These are phyloP conservation scores for Aspergillus sclerotialis DNA, from an alignment of 2,329 filamentous ascomycete genomes.

Conservation along the genomic window DNA sequence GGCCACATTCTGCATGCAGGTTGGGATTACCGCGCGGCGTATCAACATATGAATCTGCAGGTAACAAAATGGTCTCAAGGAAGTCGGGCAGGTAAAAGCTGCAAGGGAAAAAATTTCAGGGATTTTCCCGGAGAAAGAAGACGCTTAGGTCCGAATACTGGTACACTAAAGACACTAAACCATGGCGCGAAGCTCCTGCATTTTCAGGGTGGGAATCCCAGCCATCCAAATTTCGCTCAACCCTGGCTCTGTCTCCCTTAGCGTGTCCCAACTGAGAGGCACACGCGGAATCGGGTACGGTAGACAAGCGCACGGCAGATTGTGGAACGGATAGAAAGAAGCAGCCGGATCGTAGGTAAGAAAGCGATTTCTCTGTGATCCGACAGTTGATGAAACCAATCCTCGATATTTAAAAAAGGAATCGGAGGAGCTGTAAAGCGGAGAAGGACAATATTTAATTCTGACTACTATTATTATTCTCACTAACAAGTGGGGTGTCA, in stretches of 20 bases:
- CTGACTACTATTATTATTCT: too few species aligned
- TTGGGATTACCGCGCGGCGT: not conserved
- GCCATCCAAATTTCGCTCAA: not conserved
- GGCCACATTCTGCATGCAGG: not conserved
- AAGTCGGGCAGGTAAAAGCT: too few species aligned
- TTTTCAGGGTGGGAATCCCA: not conserved
- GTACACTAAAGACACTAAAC: constrained; percentile 13
- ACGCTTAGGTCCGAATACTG: constrained; percentile 9
- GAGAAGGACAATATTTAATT: too few species aligned
- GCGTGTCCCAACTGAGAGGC: constrained; percentile 1
- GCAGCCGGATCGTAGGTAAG: not conserved
- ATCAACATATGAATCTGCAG: not conserved
- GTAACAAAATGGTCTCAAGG: too few species aligned
- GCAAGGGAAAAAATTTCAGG: too few species aligned
- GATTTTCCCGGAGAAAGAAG: too few species aligned
- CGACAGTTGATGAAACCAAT: too few species aligned
- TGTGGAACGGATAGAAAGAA: not conserved
- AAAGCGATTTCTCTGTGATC: not conserved
- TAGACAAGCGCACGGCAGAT: not conserved
- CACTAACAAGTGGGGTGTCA: too few species aligned
- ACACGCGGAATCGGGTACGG: constrained; percentile 5
- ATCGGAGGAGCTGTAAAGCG: not conserved
- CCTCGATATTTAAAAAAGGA: not conserved
- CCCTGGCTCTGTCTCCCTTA: constrained; percentile 7
- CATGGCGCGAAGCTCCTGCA: constrained; percentile 8